Base-by-base conservation (phyloP, 768 basidiomycete species). In the Chalciporus pseudorubinellus region DNA sequence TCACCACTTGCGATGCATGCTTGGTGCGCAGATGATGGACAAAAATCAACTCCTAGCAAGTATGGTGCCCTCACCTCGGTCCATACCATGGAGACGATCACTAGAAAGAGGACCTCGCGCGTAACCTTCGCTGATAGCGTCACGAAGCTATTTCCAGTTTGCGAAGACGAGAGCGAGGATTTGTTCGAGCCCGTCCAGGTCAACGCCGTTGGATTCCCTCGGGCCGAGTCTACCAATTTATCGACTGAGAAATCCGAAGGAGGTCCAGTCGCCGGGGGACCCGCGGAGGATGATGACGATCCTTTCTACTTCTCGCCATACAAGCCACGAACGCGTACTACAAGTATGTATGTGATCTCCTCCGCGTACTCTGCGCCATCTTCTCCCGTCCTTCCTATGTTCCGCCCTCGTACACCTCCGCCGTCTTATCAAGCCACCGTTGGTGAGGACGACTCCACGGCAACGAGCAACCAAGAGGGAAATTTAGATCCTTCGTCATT, bases 1-100 rank as follows among this genome's bases (percentile, higher is more conserved):
- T 85, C 83, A 14, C 78, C 77, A 1, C 74, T 87, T 20, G 74
- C 74, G 5, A 61, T 60, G 48, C 62, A 63, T 44, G 62, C 61
- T 24, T 76, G 77, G 72, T 63, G 68, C 24, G 64, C 66, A 2
- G 71, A 73, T n/a, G 74, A 74, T n/a, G 65, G 59, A 33, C 71
- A 66, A 21, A 61, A 58, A 38, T 52, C 52, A 24, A 52, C 49
- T 13, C 47, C 46, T 2, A 44, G 52, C 44, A 61, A 55, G 48
- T 50, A 60, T 46, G 60, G 59, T 48, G 52, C 47, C 19, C 53
- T 68, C 19, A 60, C 28, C 2, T 39, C 54, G 24, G 48, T 46
- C 20, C 63, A 24, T 42, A 42, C 14, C 39, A 52, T 31, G 43
- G 60, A 61, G 34, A 58, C 52, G 16, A 33, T 54, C 9, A 33